Conservation (phyloP, 352 stramenopile genomes). For the Pythium rhizo-oryzae region DNA sequence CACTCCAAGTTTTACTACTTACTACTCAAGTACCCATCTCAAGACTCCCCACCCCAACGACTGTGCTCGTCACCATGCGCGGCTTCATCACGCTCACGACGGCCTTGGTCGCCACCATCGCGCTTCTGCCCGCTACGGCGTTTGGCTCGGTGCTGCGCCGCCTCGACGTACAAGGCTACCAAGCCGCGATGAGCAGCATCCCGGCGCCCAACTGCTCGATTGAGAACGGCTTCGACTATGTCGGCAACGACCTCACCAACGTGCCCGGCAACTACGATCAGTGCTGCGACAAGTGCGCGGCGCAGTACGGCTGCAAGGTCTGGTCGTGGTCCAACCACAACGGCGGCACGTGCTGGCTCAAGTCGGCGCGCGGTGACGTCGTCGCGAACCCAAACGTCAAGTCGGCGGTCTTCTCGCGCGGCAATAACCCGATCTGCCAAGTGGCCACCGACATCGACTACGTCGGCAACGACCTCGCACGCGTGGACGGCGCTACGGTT, state of each 20-base stretch:
- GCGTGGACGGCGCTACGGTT: neutral
- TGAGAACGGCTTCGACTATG: conserved; percentile 4
- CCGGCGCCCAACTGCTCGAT: neutral
- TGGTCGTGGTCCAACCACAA: conserved; percentile 50
- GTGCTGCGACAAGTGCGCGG: neutral
- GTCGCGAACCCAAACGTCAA: neutral
- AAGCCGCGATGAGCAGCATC: neutral
- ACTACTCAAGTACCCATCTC: neutral
- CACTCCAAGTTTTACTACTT: conserved; percentile 4
- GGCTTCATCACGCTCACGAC: neutral
- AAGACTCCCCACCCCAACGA: neutral
- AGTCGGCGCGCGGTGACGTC: conserved; percentile 22
- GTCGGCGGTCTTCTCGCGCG: neutral
- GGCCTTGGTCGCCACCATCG: neutral
- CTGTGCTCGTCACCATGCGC: neutral
- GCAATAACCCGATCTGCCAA: neutral
- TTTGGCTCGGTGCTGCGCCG: neutral
- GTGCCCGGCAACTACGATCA: neutral
- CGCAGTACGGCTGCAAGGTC: neutral
- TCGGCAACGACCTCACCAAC: neutral
- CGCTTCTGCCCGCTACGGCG: neutral
- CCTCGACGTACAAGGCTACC: neutral
- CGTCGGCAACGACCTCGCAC: conserved; percentile 15
- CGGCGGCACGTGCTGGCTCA: conserved; percentile 59
- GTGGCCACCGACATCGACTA: conserved; percentile 15